These are phyloP conservation scores for Meyerozyma carpophila DNA, from an alignment of 1,139 yeast species.

Conservation along the genomic window DNA sequence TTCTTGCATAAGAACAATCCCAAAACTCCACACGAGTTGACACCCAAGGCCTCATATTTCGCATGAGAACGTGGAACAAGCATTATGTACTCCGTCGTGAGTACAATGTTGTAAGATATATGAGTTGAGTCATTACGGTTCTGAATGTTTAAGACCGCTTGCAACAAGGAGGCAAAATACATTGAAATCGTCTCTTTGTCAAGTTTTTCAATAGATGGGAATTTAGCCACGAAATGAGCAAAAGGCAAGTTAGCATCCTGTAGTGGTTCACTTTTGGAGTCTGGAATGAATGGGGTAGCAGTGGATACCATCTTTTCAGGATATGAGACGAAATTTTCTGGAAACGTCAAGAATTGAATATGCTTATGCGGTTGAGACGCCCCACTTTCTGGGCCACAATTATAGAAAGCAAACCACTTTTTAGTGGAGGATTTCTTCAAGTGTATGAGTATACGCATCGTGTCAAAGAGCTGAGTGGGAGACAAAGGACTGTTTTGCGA, in stretches of 20 bases:
- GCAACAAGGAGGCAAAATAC: slow-evolving; percentile 65
- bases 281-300: slow-evolving; percentile 52
- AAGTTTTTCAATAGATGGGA: slow-evolving; percentile 42
- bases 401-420: slow-evolving; percentile 70
- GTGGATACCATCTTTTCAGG: slow-evolving; percentile 50
- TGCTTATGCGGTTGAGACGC: slow-evolving; percentile 94
- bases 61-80: slow-evolving; percentile 68
- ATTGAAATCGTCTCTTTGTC: slow-evolving; percentile 53
- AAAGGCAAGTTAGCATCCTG: slow-evolving; percentile 61
- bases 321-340: slow-evolving; percentile 52
- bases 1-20: slow-evolving; percentile 78
- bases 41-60: slow-evolving; percentile 42
- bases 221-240: slow-evolving; percentile 73
- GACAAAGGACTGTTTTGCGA: slow-evolving; percentile 69
- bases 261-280: slow-evolving; percentile 50
- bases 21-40: slow-evolving; percentile 76
- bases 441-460: slow-evolving; percentile 44
- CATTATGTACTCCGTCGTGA: slow-evolving; percentile 81
- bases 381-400: slow-evolving; percentile 83
- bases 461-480: slow-evolving; percentile 59
- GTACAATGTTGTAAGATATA: slow-evolving; percentile 71
- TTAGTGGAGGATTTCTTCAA: slow-evolving; percentile 18
- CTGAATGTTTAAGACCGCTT: slow-evolving; percentile 61
- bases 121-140: slow-evolving; percentile 43
- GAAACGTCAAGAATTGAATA: slow-evolving; percentile 74